Conservation (phyloP, 2,329 filamentous ascomycete species). For the Colletotrichum melonis region DNA sequence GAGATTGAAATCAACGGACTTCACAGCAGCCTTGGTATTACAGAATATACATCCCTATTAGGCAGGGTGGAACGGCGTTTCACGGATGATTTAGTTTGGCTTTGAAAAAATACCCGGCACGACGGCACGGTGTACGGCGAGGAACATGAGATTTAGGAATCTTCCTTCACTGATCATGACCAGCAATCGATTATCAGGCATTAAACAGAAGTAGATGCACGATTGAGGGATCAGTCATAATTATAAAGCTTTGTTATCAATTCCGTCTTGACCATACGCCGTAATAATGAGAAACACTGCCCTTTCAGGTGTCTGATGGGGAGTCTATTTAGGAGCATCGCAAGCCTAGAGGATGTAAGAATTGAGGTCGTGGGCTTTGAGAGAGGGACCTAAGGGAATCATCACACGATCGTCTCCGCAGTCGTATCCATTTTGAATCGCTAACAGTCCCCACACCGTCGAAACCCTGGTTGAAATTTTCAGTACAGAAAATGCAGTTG, state of each 20-base stretch:
- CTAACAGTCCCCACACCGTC: not conserved
- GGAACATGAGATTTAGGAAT: slow-evolving; percentile 7
- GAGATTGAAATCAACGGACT: not conserved
- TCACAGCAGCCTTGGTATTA: not conserved
- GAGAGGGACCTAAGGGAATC: too few relatives aligned
- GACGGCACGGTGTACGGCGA: slow-evolving; percentile 13
- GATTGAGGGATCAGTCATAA: slow-evolving; percentile 26
- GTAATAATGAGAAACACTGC: not conserved
- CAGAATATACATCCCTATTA: not conserved
- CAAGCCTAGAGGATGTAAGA: too few relatives aligned
- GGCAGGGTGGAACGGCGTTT: slow-evolving; percentile 14
- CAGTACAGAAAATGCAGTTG: not conserved
- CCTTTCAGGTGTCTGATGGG: not conserved
- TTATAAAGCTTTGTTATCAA: not conserved
- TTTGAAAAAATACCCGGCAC: slow-evolving; percentile 25
- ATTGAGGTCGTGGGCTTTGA: not conserved
- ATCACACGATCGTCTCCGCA: not conserved
- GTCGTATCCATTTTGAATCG: not conserved
- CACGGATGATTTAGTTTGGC: slow-evolving; percentile 11
- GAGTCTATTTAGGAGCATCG: not conserved
- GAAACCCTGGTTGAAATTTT: slow-evolving; percentile 1
- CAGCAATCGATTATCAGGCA: not conserved
- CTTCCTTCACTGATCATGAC: slow-evolving; percentile 7
- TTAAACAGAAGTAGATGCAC: slow-evolving; percentile 9
- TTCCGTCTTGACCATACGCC: not conserved